Percentiles rank a stretch among this genome's conserved stretches.
Evolutionary conservation across 2,329 filamentous ascomycete genomes (phyloP).

Genomic region (Penicillium sp.): DNA sequence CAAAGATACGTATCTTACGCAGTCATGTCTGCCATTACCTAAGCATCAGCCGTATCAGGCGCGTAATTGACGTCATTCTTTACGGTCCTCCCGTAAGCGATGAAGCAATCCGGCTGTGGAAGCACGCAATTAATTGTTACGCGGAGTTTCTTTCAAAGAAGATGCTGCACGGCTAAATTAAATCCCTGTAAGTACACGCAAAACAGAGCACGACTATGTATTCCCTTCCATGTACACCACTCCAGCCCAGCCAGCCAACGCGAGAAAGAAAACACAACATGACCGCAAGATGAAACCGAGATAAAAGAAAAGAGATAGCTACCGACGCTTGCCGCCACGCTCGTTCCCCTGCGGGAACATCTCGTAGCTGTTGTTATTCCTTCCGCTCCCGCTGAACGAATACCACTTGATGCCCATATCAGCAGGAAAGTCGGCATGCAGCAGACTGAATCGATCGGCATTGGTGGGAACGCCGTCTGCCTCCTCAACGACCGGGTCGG

Average conservation of each 20-base stretch:
- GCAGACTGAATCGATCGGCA: slow-evolving; percentile 33
- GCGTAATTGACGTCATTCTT: neutral
- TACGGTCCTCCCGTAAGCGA: neutral
- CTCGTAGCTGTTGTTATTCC: slow-evolving; percentile 18
- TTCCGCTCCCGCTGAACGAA: slow-evolving; percentile 22
- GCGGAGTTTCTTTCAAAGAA: too few species aligned
- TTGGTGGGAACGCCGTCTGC: slow-evolving; percentile 29
- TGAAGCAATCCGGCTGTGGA: neutral
- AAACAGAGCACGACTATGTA: neutral
- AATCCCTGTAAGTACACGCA: neutral
- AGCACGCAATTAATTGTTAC: neutral
- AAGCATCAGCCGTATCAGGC: neutral
- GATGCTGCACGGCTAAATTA: neutral
- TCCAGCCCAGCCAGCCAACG: neutral
- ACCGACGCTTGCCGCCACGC: slow-evolving; percentile 12
- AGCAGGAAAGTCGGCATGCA: slow-evolving; percentile 44
- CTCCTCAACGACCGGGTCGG: slow-evolving; percentile 29
- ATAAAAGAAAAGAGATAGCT: neutral
- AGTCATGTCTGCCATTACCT: neutral
- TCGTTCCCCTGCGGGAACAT: slow-evolving; percentile 22
- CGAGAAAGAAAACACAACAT: neutral
- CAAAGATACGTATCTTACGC: neutral
- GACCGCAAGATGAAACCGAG: neutral
- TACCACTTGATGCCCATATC: slow-evolving; percentile 42
- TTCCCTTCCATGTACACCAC: slow-evolving; percentile 3